Evolutionary conservation across 73 alveolate genomes (phyloP), one percentile per base, ranked within the genome.

Genomic region (Symbiodinium pilosum): DNA sequence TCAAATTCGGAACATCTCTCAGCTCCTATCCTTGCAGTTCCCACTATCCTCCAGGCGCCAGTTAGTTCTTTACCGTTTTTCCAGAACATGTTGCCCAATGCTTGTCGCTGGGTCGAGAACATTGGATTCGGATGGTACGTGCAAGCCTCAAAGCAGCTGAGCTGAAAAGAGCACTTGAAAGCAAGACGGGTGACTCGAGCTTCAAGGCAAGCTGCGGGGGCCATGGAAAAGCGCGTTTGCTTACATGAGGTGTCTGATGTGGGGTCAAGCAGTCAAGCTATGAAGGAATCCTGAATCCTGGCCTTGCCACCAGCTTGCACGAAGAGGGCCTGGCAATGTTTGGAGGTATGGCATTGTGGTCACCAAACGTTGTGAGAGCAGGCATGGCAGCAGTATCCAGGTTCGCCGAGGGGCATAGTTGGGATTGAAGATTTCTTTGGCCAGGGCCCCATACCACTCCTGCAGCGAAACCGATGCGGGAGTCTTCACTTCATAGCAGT

Each of bases 371-470:
- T n/a, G n/a, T n/a, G n/a, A n/a, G n/a, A n/a, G n/a, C n/a, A n/a
- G n/a, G n/a, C n/a, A n/a, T n/a, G n/a, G n/a, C n/a, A n/a, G n/a
- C n/a, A n/a, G n/a, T n/a, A n/a, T n/a, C n/a, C n/a, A n/a, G n/a
- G n/a, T n/a, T n/a, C n/a, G n/a, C n/a, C n/a, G n/a, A n/a, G n/a
- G n/a, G 84, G 99, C 99, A 99, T 99, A 99, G 99, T 99, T 99
- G 12, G 99, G 99, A 98, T 99, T 99, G 99, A 99, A 99, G 99
- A 99, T 99, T 94, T 99, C 99, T 99, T 99, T 99, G n/a, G 99
- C 99, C 68, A 99, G 99, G 71, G 99, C 99, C 28, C 99, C 99
- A 91, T 99, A 99, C 99, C 99, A 99, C 99, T 99, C 99, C 99
- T 99, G 99, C 32, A 44, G 47, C 68, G 39, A 40, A 7, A 36